Percentiles rank a stretch among this genome's conserved stretches.
These are phyloP conservation scores for Camellia sinensis DNA, from an alignment of 148 eudicot species.

Conservation along the genomic window DNA sequence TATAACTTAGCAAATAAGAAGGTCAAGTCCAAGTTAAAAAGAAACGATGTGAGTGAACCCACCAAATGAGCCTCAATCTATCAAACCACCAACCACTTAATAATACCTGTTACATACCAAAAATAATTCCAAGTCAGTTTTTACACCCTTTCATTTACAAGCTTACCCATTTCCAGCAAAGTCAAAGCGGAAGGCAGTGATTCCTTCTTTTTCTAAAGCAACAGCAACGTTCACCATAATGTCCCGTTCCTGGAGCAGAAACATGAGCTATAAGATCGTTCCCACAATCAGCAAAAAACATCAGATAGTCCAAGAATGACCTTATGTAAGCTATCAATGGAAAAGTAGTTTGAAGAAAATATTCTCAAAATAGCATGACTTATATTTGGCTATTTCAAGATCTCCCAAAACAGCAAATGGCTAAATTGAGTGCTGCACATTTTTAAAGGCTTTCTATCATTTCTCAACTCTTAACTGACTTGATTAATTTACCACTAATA, in stretches of 20 bases:
- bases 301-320: background rate
- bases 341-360: background rate
- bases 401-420: background rate
- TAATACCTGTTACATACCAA: background rate
- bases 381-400: background rate
- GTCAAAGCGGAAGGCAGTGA: conserved; percentile 80
- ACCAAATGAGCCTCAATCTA: background rate
- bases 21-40: background rate
- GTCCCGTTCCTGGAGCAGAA: conserved; percentile 38
- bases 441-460: background rate
- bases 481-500: background rate
- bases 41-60: background rate
- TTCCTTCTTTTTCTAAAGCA: conserved; percentile 72
- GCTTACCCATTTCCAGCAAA: conserved; percentile 88
- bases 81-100: background rate
- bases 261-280: conserved; percentile 10
- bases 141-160: background rate
- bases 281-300: background rate
- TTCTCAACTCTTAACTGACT: background rate
- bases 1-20: background rate
- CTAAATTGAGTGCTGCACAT: background rate
- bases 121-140: conserved; percentile 1
- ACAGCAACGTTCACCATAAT: conserved; percentile 44
- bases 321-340: background rate
- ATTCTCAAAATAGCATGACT: background rate